Base-by-base conservation (phyloP, 1,139 yeast species). In the Hemisphaericaspora xylanilytica region DNA sequence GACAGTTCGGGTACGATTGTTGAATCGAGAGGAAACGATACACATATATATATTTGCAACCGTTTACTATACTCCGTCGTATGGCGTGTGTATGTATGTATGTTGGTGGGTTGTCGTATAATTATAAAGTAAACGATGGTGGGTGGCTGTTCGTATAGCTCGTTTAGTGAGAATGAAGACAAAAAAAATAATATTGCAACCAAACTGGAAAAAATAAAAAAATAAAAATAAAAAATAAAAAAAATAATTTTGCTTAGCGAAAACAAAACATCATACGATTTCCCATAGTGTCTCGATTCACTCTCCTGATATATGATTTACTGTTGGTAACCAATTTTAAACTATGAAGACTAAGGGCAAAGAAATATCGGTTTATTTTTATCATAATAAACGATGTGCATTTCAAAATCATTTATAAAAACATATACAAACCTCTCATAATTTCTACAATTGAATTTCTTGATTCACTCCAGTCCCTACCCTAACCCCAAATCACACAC, bases 211-310 rank as follows among this genome's bases (percentile, higher is more conserved):
- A 20, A 20, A 22, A 10, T 22, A 8, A 22, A 22, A 22, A 22
- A 22, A 22, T 6, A 22, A 22, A 10, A 22, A 8, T 22, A 22
- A 22, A 10, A 22, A 8, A 9, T 6, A 8, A 8, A 22, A 22
- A 22, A 22, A 22, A 22, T 22, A 22, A 22, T 22, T 10, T 12
- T 22, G 5, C 5, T 12, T 6, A 22, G 8, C 5, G 21, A 22
- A 22, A 28, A 15, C 2, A 28, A 28, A 28, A 28, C 31, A 28
- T 28, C 31, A 28, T 28, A 28, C 31, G 31, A 28, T 28, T 28
- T 25, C 4, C 9, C n/a, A n/a, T n/a, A n/a, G n/a, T n/a, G n/a
- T 25, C 6, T 12, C 5, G 15, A 6, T 13, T 28, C 31, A 28
- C 20, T n/a, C 31, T 28, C 10, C 15, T 28, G 31, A 3, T 20